Percentiles rank a stretch among this genome's conserved stretches.
These are phyloP conservation scores for Acanthamoeba castellanii DNA, from an alignment of 208 protist species.

Conservation along the genomic window DNA sequence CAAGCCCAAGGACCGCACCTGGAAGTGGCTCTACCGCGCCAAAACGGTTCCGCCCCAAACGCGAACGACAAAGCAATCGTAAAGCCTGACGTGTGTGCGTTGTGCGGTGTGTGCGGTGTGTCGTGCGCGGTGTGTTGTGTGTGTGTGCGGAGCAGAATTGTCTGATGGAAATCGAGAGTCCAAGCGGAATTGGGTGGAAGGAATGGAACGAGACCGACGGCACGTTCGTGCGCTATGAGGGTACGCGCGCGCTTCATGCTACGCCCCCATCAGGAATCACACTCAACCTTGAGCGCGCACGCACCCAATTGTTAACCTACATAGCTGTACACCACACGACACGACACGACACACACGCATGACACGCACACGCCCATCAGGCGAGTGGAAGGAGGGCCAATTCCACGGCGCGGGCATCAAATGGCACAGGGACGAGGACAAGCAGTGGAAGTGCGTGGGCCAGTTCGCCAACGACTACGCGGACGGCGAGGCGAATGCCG, in stretches of 20 bases:
- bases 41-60: not conserved
- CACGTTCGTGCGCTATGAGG: not conserved
- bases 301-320: too few species aligned
- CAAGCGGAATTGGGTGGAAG: not conserved
- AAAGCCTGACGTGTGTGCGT: not conserved
- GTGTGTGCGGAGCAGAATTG: not conserved
- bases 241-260: not conserved
- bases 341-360: too few species aligned
- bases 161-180: not conserved
- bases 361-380: not conserved
- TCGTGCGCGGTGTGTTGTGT: not conserved
- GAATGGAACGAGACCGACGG: not conserved
- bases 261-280: not conserved
- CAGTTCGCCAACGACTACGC: not conserved
- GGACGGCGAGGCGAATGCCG: not conserved
- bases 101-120: not conserved
- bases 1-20: slow-evolving; percentile 4
- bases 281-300: not conserved
- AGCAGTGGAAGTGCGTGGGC: not conserved
- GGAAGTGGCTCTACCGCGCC: slow-evolving; percentile 35
- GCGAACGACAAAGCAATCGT: too few species aligned
- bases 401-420: not conserved
- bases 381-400: slow-evolving; percentile 15
- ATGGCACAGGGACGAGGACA: not conserved
- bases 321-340: not conserved